Evolutionary conservation across 129 eudicot genomes (phyloP), one percentile per base, ranked within the genome.

Genomic region (Scalesia atractyloides): DNA sequence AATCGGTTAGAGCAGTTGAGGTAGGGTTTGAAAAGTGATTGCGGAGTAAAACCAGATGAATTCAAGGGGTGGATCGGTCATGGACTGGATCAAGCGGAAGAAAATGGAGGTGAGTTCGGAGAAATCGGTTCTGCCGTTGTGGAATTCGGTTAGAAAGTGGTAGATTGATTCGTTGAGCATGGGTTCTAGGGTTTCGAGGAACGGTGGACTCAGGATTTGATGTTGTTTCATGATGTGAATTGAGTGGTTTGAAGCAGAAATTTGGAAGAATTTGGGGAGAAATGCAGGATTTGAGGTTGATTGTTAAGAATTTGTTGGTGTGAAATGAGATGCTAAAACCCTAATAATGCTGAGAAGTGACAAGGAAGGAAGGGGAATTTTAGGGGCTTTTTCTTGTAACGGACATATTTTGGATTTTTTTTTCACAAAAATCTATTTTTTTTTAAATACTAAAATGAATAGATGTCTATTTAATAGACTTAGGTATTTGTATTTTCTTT

Each of bases 31-130:
- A 56, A 73, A 86, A 5, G 89, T 75, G 66, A 89, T 76, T 8
- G 96, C 96, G 10, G 96, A 72, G 73, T 89, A 86, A 73, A 89
- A 89, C 96, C 92, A 89, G 76, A 82, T 73, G 65, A 86, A 63
- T 18, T 86, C 90, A 24, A 86, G 88, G 10, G 96, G 92, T 34
- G 96, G 96, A n/a, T 89, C 85, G 1, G 81, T 77, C 92, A 89
- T 86, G 12, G 89, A 74, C 65, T 86, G 92, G 68, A 84, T 80
- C 66, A 84, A 66, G 15, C 96, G 81, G 76, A 82, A 84, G 81
- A 89, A 82, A 69, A 86, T 89, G 13, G 87, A 77, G 77, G 82
- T 77, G 34, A 82, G 83, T 14, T 79, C 74, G 18, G 89, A 79
- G 14, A 86, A 89, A 61, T 87, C 83, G 17, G 82, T 69, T 64